Percentiles rank a stretch among this genome's conserved stretches.
These are phyloP conservation scores for Mycena sanguinolenta DNA, from an alignment of 768 basidiomycete species.

Conservation along the genomic window DNA sequence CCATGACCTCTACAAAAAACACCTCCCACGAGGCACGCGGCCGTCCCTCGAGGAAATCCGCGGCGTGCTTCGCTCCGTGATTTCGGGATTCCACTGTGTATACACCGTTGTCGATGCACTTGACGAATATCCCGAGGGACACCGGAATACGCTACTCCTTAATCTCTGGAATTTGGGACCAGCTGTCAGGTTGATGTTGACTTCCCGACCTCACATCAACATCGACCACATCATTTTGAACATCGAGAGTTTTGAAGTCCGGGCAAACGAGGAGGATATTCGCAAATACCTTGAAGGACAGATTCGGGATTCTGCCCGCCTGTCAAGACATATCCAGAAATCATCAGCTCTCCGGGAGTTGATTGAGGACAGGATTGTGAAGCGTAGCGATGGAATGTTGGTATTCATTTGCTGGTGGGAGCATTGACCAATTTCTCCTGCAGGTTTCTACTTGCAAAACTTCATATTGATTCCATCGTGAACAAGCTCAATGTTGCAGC, in stretches of 20 bases:
- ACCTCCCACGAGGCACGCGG: neutral
- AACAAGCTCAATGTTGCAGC: neutral
- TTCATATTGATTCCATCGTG: no score
- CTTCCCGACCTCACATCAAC: constrained; percentile 12
- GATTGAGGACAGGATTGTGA: neutral
- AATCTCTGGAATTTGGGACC: neutral
- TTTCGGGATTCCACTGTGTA: neutral
- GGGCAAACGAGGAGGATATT: constrained; percentile 6
- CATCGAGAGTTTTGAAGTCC: neutral
- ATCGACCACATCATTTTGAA: neutral
- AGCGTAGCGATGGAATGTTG: constrained; percentile 14
- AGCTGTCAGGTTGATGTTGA: neutral
- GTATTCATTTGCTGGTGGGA: neutral
- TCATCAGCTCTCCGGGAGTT: neutral
- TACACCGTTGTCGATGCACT: constrained; percentile 11
- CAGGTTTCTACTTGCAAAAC: constrained; percentile 23
- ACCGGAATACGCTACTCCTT: constrained; percentile 1
- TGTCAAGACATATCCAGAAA: neutral
- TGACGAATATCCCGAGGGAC: constrained; percentile 6
- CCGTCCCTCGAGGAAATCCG: neutral
- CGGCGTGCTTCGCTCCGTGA: neutral
- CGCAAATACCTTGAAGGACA: neutral
- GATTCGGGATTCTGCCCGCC: constrained; percentile 4
- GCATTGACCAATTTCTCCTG: neutral
- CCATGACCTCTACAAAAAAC: constrained; percentile 2